phyloP scores from a whole-genome alignment of 2,329 filamentous ascomycete species.

The Fusarium luffae region DNA sequence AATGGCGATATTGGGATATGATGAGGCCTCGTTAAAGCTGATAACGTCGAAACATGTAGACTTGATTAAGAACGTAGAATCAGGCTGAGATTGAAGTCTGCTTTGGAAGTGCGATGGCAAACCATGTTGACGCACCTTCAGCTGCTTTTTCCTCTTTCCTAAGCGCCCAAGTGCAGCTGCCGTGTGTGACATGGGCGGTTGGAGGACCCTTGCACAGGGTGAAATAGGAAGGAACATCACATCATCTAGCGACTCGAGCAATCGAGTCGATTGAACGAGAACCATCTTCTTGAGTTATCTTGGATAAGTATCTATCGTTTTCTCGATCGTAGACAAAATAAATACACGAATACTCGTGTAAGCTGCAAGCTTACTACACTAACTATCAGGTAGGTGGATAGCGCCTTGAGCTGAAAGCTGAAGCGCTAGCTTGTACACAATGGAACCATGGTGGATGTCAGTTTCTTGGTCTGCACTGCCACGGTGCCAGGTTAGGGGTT shows the following conservation, averaged over 20 bases:
- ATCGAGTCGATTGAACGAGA: background rate
- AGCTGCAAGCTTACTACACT: background rate
- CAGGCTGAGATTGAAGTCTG: background rate
- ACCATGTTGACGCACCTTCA: constrained; percentile 2
- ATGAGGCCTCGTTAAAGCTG: background rate
- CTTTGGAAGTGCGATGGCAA: background rate
- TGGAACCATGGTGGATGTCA: background rate
- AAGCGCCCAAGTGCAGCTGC: constrained; percentile 13
- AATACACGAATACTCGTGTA: background rate
- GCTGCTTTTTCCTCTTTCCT: constrained; percentile 9
- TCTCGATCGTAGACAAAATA: background rate
- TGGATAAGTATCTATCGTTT: background rate
- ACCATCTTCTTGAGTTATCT: background rate
- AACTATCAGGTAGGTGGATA: background rate
- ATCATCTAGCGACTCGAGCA: background rate
- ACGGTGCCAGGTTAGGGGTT: background rate
- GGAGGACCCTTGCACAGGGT: constrained; percentile 16
- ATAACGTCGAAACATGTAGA: background rate
- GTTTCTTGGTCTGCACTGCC: constrained; percentile 12
- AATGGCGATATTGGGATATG: background rate
- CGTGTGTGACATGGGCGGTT: constrained; percentile 24
- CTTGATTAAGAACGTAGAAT: background rate
- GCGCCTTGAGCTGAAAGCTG: background rate
- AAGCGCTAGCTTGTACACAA: background rate
- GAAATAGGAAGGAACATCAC: background rate